Evolutionary conservation across 176 grass and related monocot species (phyloP).

Genomic region (Lolium multiflorum): DNA sequence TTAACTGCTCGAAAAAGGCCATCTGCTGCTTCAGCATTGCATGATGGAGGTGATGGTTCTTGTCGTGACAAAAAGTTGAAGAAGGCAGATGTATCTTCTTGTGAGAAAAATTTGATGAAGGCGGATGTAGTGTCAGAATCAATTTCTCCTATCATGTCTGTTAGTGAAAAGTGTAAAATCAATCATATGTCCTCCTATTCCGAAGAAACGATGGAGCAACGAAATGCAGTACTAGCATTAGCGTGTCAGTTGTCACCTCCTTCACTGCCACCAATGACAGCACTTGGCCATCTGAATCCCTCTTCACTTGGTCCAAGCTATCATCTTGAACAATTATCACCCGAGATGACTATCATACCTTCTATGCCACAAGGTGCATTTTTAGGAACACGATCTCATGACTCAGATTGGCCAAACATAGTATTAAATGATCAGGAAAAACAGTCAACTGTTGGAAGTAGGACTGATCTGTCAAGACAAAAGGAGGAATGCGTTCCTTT

Average conservation of each 20-base stretch:
- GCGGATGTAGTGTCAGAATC: neutral
- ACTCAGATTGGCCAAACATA: neutral
- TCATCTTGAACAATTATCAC: constrained; percentile 20
- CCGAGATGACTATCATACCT: neutral
- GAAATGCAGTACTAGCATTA: constrained; percentile 35
- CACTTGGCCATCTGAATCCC: constrained; percentile 35
- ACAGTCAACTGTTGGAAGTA: constrained; percentile 26
- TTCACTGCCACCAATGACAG: constrained; percentile 13
- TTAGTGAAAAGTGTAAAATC: neutral
- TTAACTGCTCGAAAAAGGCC: constrained; percentile 21
- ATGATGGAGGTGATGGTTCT: constrained; percentile 13
- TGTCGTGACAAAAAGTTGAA: constrained; percentile 11
- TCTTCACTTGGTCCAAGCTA: constrained; percentile 14
- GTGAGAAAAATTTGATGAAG: neutral
- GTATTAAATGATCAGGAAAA: constrained; percentile 24
- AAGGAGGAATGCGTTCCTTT: constrained; percentile 1
- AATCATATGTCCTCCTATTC: constrained; percentile 9
- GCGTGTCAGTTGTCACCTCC: neutral
- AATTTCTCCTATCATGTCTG: neutral
- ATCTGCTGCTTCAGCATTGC: neutral
- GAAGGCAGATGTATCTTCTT: neutral
- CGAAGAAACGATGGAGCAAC: constrained; percentile 15
- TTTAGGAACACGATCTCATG: neutral
- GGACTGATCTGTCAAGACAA: neutral
- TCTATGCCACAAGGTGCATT: neutral